A percentile compares a stretch with the other conserved stretches of the same genome.
Conservation (phyloP, 345 rosid species). For the Hibiscus mutabilis region DNA sequence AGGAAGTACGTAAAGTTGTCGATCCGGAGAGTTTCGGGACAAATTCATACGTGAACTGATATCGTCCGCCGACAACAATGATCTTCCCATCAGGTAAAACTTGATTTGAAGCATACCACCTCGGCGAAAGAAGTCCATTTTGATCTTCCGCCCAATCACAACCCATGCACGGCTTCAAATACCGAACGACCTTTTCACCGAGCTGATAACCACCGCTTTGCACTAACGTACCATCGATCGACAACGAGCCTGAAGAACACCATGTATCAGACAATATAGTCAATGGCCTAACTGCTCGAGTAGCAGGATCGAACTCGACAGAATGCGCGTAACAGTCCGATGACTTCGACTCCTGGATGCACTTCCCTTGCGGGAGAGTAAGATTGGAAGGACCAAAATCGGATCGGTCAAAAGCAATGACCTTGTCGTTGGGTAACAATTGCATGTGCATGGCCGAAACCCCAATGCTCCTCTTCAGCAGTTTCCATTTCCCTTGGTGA, state of each 20-base stretch:
- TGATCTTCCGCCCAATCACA: slow-evolving; percentile 25
- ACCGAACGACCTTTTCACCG: slow-evolving; percentile 20
- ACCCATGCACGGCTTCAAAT: slow-evolving; percentile 11
- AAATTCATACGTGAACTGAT: slow-evolving; percentile 13
- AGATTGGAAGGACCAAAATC: slow-evolving; percentile 22
- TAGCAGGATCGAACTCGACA: slow-evolving; percentile 12
- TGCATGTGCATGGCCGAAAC: slow-evolving; percentile 29
- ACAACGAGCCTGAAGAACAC: slow-evolving; percentile 31
- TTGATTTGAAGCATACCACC: slow-evolving; percentile 27
- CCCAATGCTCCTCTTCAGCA: slow-evolving; percentile 21
- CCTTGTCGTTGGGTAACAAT: slow-evolving; percentile 22
- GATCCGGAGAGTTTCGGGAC: slow-evolving; percentile 5
- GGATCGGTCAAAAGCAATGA: slow-evolving; percentile 20
- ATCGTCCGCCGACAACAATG: slow-evolving; percentile 16
- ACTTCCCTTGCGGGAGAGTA: slow-evolving; percentile 16
- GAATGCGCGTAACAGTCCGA: slow-evolving; percentile 28
- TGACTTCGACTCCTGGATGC: neutral
- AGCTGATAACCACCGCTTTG: slow-evolving; percentile 30
- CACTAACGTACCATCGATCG: slow-evolving; percentile 17
- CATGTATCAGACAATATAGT: slow-evolving; percentile 22
- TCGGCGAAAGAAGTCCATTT: slow-evolving; percentile 3
- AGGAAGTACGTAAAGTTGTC: slow-evolving; percentile 16
- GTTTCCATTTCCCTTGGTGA: slow-evolving; percentile 21
- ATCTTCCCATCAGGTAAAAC: slow-evolving; percentile 19
- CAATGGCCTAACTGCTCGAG: slow-evolving; percentile 17